A percentile compares a stretch with the other conserved stretches of the same genome.
Conservation (phyloP, 768 basidiomycete genomes). For the Mycena galericulata region DNA sequence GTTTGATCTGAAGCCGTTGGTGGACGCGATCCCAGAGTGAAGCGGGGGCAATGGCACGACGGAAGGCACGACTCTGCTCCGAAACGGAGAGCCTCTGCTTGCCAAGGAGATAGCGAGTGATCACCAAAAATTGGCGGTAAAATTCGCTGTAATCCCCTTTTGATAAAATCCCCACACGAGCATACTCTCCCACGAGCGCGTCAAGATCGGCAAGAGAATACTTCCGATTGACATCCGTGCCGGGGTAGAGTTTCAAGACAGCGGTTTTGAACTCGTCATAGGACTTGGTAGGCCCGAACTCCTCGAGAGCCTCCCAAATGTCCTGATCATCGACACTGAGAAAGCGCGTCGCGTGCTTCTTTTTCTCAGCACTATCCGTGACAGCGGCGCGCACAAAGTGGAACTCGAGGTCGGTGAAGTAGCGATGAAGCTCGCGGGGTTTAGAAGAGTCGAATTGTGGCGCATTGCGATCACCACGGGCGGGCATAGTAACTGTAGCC, state of each 20-base stretch:
- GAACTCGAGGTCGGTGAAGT: conserved; percentile 35
- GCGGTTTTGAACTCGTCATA: conserved; percentile 39
- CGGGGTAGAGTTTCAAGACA: conserved; percentile 39
- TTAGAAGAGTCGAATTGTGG: conserved; percentile 32
- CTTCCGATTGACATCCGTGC: conserved; percentile 24
- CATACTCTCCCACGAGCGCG: conserved; percentile 34
- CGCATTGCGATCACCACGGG: conserved; percentile 31
- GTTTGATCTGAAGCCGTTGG: conserved; percentile 36
- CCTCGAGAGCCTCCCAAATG: conserved; percentile 33
- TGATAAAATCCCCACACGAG: conserved; percentile 29
- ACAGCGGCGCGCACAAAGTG: conserved; percentile 11
- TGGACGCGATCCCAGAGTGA: conserved; percentile 6
- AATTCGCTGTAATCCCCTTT: conserved; percentile 34
- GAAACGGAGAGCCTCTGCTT: conserved; percentile 27
- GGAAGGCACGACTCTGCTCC: conserved; percentile 39
- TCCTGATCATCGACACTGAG: conserved; percentile 27
- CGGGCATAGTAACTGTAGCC: conserved; percentile 27
- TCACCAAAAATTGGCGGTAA: conserved; percentile 37
- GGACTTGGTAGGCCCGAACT: conserved; percentile 18
- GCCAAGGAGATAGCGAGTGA: conserved; percentile 36
- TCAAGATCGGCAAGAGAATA: conserved; percentile 40
- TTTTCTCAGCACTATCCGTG: conserved; percentile 21
- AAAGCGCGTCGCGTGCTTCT: conserved; percentile 28
- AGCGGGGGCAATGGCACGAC: conserved; percentile 25
- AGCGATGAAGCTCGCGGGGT: conserved; percentile 34